Evolutionary conservation across 176 grass and related monocot genomes (phyloP).

Genomic region (Bolboschoenus planiculmis): DNA sequence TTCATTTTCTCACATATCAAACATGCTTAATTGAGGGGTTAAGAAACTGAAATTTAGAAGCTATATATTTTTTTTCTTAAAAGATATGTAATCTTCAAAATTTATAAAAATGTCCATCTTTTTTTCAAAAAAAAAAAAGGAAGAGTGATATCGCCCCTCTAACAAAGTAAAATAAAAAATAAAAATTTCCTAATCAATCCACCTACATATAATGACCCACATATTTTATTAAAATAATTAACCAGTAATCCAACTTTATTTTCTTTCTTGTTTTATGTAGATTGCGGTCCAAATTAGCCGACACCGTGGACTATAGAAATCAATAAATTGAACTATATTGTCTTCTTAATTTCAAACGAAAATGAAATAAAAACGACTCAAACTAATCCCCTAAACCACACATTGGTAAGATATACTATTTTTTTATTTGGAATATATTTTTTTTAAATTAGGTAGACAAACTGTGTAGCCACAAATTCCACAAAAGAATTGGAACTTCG

Average conservation of each 20-base stretch:
- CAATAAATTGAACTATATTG: not conserved
- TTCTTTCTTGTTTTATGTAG: not conserved
- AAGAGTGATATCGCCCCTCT: not conserved
- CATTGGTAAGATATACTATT: not conserved
- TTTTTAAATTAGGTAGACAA: not conserved
- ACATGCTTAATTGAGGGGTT: no score
- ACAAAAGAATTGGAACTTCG: not conserved
- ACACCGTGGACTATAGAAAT: not conserved
- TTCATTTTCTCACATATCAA: no score
- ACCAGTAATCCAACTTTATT: not conserved
- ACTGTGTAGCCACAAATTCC: not conserved
- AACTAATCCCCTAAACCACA: not conserved
- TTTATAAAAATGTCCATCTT: no score
- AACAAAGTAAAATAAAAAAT: not conserved
- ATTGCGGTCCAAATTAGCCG: not conserved
- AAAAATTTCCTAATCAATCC: not conserved
- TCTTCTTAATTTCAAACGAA: not conserved
- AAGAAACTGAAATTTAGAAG: no score
- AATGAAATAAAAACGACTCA: not conserved
- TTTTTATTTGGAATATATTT: no score
- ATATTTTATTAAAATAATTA: not conserved
- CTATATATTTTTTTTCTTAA: no score
- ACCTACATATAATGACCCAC: not conserved
- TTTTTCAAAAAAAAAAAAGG: no score
- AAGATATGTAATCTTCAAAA: no score